Evolutionary conservation across 768 basidiomycete species (phyloP).

Genomic region (Suillus cothurnatus): DNA sequence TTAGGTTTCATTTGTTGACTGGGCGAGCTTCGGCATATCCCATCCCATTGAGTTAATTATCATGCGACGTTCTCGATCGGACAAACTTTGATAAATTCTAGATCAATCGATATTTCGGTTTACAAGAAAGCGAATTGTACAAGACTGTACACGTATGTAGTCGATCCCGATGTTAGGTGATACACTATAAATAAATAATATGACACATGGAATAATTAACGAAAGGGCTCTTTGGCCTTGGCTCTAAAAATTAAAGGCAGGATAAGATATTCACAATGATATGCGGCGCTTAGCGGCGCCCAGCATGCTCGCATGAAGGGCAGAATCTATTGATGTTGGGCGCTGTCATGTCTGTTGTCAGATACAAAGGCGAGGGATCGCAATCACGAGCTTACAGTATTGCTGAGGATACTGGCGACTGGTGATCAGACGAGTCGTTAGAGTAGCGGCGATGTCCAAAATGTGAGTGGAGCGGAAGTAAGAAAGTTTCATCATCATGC

Average conservation of each 20-base stretch:
- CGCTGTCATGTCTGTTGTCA: slow-evolving; percentile 30
- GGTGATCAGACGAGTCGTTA: slow-evolving; percentile 1
- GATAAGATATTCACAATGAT: slow-evolving; percentile 7
- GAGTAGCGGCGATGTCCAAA: not conserved
- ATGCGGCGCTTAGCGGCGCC: slow-evolving; percentile 22
- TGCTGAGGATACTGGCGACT: slow-evolving; percentile 50
- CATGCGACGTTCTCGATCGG: not conserved
- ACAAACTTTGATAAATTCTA: not conserved
- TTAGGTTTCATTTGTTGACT: not conserved
- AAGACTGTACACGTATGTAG: slow-evolving; percentile 9
- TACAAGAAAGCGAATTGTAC: slow-evolving; percentile 27
- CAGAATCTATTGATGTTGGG: slow-evolving; percentile 44
- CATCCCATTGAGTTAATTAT: not conserved
- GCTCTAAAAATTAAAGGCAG: slow-evolving; percentile 16
- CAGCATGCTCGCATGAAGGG: slow-evolving; percentile 39
- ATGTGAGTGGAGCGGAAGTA: not conserved
- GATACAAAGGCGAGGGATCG: not conserved
- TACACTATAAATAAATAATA: slow-evolving; percentile 15
- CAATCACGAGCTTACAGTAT: slow-evolving; percentile 38
- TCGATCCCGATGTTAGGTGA: slow-evolving; percentile 11
- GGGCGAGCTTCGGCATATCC: not conserved
- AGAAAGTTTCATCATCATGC: not conserved
- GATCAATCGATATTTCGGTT: slow-evolving; percentile 21
- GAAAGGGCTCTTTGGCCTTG: slow-evolving; percentile 15
- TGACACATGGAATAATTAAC: slow-evolving; percentile 23